Base-by-base conservation (phyloP, 2,329 filamentous ascomycete genomes). In the Fusarium falciforme region DNA sequence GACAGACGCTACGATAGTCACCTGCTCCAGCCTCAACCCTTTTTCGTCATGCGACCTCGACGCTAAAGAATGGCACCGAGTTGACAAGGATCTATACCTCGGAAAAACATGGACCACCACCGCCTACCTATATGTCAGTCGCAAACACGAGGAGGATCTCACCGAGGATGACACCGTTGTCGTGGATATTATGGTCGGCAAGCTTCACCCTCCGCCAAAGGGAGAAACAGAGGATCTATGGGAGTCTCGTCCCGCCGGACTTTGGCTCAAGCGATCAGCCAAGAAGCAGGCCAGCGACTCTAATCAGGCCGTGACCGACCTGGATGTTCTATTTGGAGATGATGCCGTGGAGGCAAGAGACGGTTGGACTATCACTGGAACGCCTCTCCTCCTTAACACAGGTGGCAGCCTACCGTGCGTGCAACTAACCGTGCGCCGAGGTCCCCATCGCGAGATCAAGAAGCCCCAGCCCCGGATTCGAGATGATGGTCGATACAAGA, bases 401-500 rank as follows among this genome's bases (percentile, higher is more conserved):
- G 86, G 87, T 31, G 85, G 88, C 35, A 88, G 91, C 40, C 84
- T 89, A 11, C 91, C 92, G 27, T 91, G 93, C 73, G 91, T 94
- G 25, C 92, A 95, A 69, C 82, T 99, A 65, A 97, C 91, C 29
- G 87, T 98, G 59, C 90, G 94, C 60, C 90, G 93, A 76, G 96
- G 96, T 3, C 86, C 87, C 61, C 89, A 90, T 25, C 85, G 86
- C 25, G 89, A 92, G 74, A 82, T 88, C 38, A 89, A 91, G 78
- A 95, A 92, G 81, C 93, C 93, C 1, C 86, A 90, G 42, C 93
- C 93, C 12, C 90, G 93, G 67, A 94, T 99, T 72, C 89, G 90
- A 49, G 94, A 97, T 71, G 94, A 96, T 80, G 96, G 96, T 33
- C 94, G 93, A 77, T 98, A 98, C 86, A 98, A 98, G 86, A 98